A percentile compares a stretch with the other conserved stretches of the same genome.
Evolutionary conservation across 306 rosid genomes (phyloP).

Genomic region (Begonia fuchsioides): DNA sequence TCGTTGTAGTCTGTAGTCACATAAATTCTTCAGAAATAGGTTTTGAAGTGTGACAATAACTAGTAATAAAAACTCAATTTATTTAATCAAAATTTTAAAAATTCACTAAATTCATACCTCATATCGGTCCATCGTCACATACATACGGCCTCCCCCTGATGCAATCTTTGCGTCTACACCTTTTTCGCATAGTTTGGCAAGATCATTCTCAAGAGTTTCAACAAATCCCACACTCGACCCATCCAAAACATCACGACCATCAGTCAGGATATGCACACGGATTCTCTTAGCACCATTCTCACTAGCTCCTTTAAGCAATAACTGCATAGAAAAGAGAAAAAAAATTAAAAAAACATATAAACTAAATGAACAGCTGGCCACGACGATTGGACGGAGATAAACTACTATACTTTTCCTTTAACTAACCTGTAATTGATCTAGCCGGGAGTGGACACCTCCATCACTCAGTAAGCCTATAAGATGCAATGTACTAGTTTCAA

Average conservation of each 20-base stretch:
- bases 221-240: slow-evolving; percentile 86
- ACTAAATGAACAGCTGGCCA: neutral
- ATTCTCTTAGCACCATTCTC: slow-evolving; percentile 72
- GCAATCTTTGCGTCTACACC: slow-evolving; percentile 86
- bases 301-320: slow-evolving; percentile 73
- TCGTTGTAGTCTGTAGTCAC: too few relatives aligned
- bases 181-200: slow-evolving; percentile 49
- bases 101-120: too few relatives aligned
- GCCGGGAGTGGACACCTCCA: slow-evolving; percentile 88
- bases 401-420: neutral
- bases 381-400: neutral
- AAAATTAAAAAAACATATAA: neutral
- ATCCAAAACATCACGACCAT: slow-evolving; percentile 97
- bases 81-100: too few relatives aligned
- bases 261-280: slow-evolving; percentile 85
- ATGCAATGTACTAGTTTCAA: slow-evolving; percentile 64
- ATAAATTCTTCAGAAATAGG: too few relatives aligned
- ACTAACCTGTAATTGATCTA: slow-evolving; percentile 60
- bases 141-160: slow-evolving; percentile 98
- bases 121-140: slow-evolving; percentile 96
- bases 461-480: slow-evolving; percentile 81
- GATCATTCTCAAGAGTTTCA: slow-evolving; percentile 71
- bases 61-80: too few relatives aligned
- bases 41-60: too few relatives aligned
- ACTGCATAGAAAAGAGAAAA: slow-evolving; percentile 29